Evolutionary conservation across 2,329 filamentous ascomycete genomes (phyloP), one percentile per base, ranked within the genome.

Genomic region (Emergomyces africanus): DNA sequence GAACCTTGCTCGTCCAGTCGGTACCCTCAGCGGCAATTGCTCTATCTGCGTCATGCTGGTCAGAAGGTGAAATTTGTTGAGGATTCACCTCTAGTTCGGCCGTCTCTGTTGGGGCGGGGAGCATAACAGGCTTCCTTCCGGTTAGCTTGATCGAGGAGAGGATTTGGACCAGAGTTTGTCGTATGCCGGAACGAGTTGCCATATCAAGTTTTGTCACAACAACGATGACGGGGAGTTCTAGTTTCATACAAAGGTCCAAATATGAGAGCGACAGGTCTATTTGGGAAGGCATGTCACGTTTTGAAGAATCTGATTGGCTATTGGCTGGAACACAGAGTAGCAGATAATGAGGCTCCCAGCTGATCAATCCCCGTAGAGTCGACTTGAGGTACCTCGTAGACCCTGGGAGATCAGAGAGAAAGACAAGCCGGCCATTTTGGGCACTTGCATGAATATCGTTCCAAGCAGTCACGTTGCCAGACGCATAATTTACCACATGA

Each of bases 331-430:
- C 84, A 65, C 95, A 96, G 1, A 97, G 79, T 25, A 96, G 72
- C 1, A 89, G 90, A 86, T 94, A 99, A 70, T 97, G 90, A 9
- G 94, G 94, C 42, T 89, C 88, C 91, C 94, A 97, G 51, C 91
- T 94, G 63, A 99, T 81, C n/a, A 99, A 78, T 0, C 91, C 90
- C 61, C 92, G 83, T 57, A 97, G 78, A 2, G 90, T 92, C 5
- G 92, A 97, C 59, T 94, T 85, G 54, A 90, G 83, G 72, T 94
- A 99, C 50, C 90, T 84, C 42, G 91, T 87, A 64, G 95, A 89
- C 0, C 94, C 94, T 18, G 92, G 92, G 51, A 92, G 95, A 72
- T 99, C 94, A 0, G 90, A 89, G 6, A 97, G 78, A 65, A 96
- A 91, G 5, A 94, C 89, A 3, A 99, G 75, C 23, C 91, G 85